phyloP scores from a whole-genome alignment of 345 rosid species.

The Boechera stricta region DNA sequence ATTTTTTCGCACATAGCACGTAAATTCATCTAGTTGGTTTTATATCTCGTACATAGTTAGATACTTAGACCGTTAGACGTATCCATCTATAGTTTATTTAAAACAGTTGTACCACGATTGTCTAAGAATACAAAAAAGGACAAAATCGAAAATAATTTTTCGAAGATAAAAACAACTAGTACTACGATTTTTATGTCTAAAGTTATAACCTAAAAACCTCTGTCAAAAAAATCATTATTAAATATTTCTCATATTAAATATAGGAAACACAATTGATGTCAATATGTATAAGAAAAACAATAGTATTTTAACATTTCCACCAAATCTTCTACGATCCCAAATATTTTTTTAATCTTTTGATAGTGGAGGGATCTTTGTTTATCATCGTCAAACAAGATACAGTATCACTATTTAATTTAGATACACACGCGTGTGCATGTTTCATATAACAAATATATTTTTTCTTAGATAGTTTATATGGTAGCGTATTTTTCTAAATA shows the following conservation, averaged over 20 bases:
- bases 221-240: not conserved
- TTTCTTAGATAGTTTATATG: not conserved
- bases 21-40: not conserved
- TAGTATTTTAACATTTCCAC: slow-evolving; percentile 1
- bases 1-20: not conserved
- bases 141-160: not conserved
- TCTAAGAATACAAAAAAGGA: not conserved
- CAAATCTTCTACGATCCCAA: slow-evolving; percentile 30
- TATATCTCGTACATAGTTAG: no score
- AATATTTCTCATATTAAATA: not conserved
- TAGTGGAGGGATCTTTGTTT: slow-evolving; percentile 32
- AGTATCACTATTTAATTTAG: slow-evolving; percentile 16
- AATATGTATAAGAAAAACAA: not conserved
- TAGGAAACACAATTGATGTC: not conserved
- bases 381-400: slow-evolving; percentile 34
- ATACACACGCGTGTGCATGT: slow-evolving; percentile 7
- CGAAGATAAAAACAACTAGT: not conserved
- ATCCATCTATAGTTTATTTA: not conserved
- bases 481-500: not conserved
- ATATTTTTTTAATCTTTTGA: slow-evolving; percentile 17
- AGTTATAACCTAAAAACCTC: not conserved
- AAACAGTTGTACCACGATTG: not conserved
- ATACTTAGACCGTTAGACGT: not conserved
- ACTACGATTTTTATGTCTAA: not conserved
- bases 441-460: not conserved